Conservation (phyloP, 2,329 filamentous ascomycete genomes). For the Berkeleyomyces basicola region DNA sequence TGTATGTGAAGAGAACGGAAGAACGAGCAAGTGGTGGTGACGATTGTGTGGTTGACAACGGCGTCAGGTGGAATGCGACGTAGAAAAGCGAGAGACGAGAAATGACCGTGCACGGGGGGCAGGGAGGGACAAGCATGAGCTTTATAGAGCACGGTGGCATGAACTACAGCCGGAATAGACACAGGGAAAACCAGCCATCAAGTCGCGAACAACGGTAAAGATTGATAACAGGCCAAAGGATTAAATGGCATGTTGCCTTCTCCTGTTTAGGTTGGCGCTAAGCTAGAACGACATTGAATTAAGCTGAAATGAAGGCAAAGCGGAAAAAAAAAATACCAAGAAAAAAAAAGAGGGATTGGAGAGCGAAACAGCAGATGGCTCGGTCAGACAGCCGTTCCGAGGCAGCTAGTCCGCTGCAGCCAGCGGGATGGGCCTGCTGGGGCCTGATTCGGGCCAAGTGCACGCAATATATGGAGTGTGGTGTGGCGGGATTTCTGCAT, state of each 20-base stretch:
- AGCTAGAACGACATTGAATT: not conserved
- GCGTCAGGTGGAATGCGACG: not conserved
- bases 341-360: not conserved
- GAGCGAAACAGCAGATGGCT: not conserved
- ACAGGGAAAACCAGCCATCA: not conserved
- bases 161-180: not conserved
- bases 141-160: not conserved
- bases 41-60: not conserved
- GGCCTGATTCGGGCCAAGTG: not conserved
- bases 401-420: no score
- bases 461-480: not conserved
- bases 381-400: no score
- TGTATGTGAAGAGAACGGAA: not conserved
- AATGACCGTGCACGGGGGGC: not conserved
- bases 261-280: not conserved
- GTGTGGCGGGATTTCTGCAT: no score
- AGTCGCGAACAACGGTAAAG: not conserved
- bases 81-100: not conserved
- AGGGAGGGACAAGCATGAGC: not conserved
- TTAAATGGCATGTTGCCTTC: not conserved
- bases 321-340: not conserved
- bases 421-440: not conserved
- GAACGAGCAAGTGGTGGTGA: not conserved
- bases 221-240: not conserved
- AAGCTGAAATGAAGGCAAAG: not conserved